phyloP scores from a whole-genome alignment of 2,329 filamentous ascomycete genomes.

The Trichoderma gracile region DNA sequence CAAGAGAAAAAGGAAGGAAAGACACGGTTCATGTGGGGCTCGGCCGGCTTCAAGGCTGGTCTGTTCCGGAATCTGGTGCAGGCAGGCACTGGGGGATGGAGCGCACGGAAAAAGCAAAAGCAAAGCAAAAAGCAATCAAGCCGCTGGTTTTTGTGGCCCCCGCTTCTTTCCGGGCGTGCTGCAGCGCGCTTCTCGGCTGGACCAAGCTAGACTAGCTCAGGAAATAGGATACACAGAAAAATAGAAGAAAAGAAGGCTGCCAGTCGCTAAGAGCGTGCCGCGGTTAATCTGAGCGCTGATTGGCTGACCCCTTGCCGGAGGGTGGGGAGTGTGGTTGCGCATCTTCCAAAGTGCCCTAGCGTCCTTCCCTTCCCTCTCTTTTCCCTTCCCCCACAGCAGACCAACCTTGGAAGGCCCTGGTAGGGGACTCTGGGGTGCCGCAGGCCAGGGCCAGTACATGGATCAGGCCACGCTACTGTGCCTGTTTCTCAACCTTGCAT shows the following conservation, averaged over 20 bases:
- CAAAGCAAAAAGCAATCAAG: not conserved
- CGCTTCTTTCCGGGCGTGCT: conserved; percentile 1
- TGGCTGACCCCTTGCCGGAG: not conserved
- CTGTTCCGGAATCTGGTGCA: conserved; percentile 10
- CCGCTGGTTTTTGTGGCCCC: not conserved
- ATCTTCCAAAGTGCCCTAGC: conserved; percentile 11
- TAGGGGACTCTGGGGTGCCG: conserved; percentile 26
- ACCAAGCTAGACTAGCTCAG: too few relatives aligned
- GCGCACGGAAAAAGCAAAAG: not conserved
- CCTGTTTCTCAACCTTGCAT: conserved; percentile 24
- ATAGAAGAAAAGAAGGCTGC: not conserved
- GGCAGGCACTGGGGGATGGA: not conserved
- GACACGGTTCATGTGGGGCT: conserved; percentile 16
- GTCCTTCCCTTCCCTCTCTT: not conserved
- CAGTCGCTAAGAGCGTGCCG: conserved; percentile 24
- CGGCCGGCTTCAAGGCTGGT: conserved; percentile 4
- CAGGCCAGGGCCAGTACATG: conserved; percentile 23
- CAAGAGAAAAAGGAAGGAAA: conserved; percentile 7
- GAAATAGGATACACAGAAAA: too few relatives aligned
- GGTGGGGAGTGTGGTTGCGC: not conserved
- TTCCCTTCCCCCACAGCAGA: conserved; percentile 8
- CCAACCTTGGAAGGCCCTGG: conserved; percentile 18
- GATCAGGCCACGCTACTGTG: conserved; percentile 25
- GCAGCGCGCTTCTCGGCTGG: conserved; percentile 27
- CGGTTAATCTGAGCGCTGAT: conserved; percentile 19